These are phyloP conservation scores for Microcyclospora tardicrescens DNA, from an alignment of 2,329 filamentous ascomycete genomes.

Conservation along the genomic window DNA sequence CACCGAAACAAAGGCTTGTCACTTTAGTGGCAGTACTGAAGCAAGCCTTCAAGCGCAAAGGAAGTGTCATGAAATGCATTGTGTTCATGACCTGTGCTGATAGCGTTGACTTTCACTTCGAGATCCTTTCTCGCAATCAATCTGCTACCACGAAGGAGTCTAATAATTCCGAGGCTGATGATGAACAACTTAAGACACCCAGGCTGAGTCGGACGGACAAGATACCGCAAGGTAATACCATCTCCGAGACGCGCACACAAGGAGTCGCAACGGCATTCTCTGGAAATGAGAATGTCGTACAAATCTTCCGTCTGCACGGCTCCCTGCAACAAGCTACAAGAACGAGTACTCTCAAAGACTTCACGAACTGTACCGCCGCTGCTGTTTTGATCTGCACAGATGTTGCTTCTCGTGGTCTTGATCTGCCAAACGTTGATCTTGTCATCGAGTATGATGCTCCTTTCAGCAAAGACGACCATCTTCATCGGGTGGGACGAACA, in stretches of 20 bases:
- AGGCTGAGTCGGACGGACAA: constrained; percentile 27
- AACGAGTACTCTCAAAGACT: constrained; percentile 72
- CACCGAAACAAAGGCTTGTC: constrained; percentile 81
- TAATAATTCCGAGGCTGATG: constrained; percentile 9
- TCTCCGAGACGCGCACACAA: constrained; percentile 41
- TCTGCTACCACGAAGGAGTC: constrained; percentile 24
- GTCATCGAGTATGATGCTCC: constrained; percentile 95
- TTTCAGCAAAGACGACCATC: constrained; percentile 83
- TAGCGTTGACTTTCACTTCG: constrained; percentile 92
- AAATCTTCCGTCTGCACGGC: constrained; percentile 77
- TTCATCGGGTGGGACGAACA: constrained; percentile 88
- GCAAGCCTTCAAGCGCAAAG: constrained; percentile 73
- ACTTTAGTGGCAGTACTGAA: constrained; percentile 75
- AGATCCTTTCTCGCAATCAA: constrained; percentile 50
- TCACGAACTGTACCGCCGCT: constrained; percentile 59
- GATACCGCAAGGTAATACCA: constrained; percentile 28
- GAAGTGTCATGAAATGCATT: constrained; percentile 91
- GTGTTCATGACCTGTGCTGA: constrained; percentile 95
- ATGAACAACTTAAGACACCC: constrained; percentile 5
- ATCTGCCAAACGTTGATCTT: constrained; percentile 87
- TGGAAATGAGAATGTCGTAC: constrained; percentile 61
- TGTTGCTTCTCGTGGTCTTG: constrained; percentile 86
- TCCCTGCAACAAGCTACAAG: constrained; percentile 79
- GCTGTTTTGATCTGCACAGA: constrained; percentile 86
- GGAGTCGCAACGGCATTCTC: constrained; percentile 13